A percentile compares a stretch with the other conserved stretches of the same genome.
Conservation (phyloP, 768 basidiomycete species). For the Phanerodontia chrysosporium region DNA sequence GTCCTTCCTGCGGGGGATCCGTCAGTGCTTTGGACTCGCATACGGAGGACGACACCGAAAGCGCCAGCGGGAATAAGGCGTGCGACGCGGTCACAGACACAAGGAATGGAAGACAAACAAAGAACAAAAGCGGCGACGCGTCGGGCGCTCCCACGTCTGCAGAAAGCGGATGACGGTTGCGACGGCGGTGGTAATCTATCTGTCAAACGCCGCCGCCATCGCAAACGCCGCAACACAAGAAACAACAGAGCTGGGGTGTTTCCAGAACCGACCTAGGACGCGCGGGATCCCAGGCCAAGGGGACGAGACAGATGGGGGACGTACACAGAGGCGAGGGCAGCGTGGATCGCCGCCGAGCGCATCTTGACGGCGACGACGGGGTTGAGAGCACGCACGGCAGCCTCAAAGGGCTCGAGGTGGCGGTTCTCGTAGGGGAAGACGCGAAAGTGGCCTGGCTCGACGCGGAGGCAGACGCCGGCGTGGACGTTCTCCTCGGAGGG, state of each 20-base stretch:
- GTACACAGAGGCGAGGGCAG: slow-evolving; percentile 49
- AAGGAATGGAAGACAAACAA: too few relatives aligned
- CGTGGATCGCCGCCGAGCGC: slow-evolving; percentile 75
- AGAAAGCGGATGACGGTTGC: too few relatives aligned
- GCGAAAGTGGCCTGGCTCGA: slow-evolving; percentile 65
- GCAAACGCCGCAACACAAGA: too few relatives aligned
- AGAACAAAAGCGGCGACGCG: neutral
- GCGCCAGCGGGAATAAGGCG: neutral
- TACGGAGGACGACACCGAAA: too few relatives aligned
- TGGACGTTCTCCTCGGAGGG: slow-evolving; percentile 78
- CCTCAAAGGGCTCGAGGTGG: slow-evolving; percentile 76
- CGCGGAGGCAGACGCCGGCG: slow-evolving; percentile 72
- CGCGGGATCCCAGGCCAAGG: too few relatives aligned
- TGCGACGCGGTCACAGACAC: neutral
- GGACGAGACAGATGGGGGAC: neutral
- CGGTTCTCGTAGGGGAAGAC: slow-evolving; percentile 84
- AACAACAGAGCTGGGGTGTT: too few relatives aligned
- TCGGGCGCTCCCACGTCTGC: neutral
- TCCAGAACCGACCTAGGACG: too few relatives aligned
- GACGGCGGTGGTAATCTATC: too few relatives aligned
- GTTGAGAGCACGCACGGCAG: slow-evolving; percentile 68
- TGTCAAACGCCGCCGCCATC: too few relatives aligned
- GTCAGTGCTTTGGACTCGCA: too few relatives aligned
- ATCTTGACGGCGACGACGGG: slow-evolving; percentile 84
- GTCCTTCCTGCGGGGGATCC: slow-evolving; percentile 39